A percentile compares a stretch with the other conserved stretches of the same genome.
phyloP scores from a whole-genome alignment of 2,329 filamentous ascomycete genomes.

The Lachnellula arida region DNA sequence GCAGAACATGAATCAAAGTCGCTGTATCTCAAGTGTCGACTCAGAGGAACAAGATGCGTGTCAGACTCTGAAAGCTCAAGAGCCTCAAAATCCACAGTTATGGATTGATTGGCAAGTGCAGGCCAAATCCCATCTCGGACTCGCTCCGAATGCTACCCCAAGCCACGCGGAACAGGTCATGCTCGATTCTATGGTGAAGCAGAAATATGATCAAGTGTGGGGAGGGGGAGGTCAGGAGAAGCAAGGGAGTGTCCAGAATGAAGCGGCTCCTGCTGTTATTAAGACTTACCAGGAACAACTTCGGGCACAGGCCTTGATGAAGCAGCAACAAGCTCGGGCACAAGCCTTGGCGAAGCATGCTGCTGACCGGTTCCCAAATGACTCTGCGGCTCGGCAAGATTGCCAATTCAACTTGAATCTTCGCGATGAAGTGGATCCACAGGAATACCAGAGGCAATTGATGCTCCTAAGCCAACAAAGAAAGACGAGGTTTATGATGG shows the following conservation, averaged over 20 bases:
- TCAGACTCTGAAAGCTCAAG: not conserved
- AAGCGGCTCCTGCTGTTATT: not conserved
- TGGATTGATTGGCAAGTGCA: not conserved
- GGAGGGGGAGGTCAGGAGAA: not conserved
- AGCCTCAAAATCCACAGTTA: not conserved
- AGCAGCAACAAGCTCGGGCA: too few species aligned
- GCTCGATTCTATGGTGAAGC: not conserved
- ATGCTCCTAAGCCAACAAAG: slow-evolving; percentile 81
- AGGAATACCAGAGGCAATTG: slow-evolving; percentile 77
- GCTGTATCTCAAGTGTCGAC: too few species aligned
- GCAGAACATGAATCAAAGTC: not conserved
- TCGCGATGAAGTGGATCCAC: too few species aligned
- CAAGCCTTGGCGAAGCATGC: too few species aligned
- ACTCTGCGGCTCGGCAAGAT: too few species aligned
- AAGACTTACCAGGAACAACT: not conserved
- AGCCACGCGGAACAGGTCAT: not conserved
- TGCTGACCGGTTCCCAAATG: too few species aligned
- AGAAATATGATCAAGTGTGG: not conserved
- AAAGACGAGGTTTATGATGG: slow-evolving; percentile 76
- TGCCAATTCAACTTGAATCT: too few species aligned
- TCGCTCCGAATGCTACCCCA: not conserved
- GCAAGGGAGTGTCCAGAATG: not conserved
- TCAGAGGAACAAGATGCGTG: too few species aligned
- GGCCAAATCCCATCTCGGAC: not conserved
- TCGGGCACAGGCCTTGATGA: too few species aligned